Evolutionary conservation across 164 flowering plant genomes (phyloP).

Genomic region (Stephania cephalantha): DNA sequence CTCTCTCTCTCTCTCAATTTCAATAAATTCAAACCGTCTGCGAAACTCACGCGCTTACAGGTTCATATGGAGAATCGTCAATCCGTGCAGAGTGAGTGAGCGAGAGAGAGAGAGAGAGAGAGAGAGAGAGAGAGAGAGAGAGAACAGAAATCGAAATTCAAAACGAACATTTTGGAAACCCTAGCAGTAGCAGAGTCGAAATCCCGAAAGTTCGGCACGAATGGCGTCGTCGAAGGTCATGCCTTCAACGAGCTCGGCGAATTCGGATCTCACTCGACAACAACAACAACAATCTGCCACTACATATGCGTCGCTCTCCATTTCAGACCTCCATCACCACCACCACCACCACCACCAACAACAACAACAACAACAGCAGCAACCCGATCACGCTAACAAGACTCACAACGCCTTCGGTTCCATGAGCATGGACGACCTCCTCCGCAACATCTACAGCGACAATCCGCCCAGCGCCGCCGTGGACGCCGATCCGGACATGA

Average conservation of each 20-base stretch:
- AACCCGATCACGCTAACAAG: conserved; percentile 10
- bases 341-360: too few relatives aligned
- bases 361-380: too few relatives aligned
- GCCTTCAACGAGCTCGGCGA: conserved; percentile 36
- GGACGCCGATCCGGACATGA: conserved; percentile 1
- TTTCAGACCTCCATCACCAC: background rate
- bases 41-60: background rate
- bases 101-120: background rate
- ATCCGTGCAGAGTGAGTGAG: background rate
- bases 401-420: conserved; percentile 4
- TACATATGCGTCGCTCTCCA: conserved; percentile 20
- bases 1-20: background rate
- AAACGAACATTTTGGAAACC: background rate
- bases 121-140: background rate
- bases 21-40: conserved; percentile 1
- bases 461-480: conserved; percentile 12
- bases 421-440: conserved; percentile 46
- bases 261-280: conserved; percentile 44
- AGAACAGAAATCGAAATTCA: too few relatives aligned
- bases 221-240: conserved; percentile 47
- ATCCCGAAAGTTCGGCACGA: conserved; percentile 15
- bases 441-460: conserved; percentile 28
- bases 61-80: background rate
- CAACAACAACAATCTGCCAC: conserved; percentile 10
- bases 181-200: background rate